Evolutionary conservation across 2,329 filamentous ascomycete species (phyloP), one percentile per base, ranked within the genome.

Genomic region (Colletotrichum coccodes): DNA sequence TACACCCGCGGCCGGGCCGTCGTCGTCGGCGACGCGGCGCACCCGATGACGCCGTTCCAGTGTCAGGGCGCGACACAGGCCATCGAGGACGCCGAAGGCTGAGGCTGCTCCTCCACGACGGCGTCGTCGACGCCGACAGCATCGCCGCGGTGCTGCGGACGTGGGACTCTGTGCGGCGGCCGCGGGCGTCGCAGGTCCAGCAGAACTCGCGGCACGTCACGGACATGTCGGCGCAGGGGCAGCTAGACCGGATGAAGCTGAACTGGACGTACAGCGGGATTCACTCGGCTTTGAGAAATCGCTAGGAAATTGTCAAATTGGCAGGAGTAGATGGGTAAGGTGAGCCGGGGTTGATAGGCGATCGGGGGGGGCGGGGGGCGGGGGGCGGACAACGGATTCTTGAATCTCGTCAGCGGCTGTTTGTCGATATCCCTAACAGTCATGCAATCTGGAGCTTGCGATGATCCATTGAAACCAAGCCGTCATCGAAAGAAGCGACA

Each of bases 1-100:
- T 82, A 79, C 79, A 77, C 79, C n/a, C 46, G 60, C 26, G 68
- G 68, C 9, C 49, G 65, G 4, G 62, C 65, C 12, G 57, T 73
- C 6, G 30, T 70, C 12, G 30, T 64, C 30, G 68, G 68, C 11
- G 68, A 70, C 58, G 68, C 68, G 3, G 68, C 68, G 26, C 68
- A 70, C 28, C 68, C 64, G 6, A 70, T 70, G 64, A 70, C 64
- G 40, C 68, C 68, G 5, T 67, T 68, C 47, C 68, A 68, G 16
- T 59, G 59, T 18, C 68, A 70, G 26, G 68, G 64, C 11, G 64
- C 68, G 26, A 63, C 64, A 18, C 59, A 68, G 47, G 68, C 68
- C 1, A 47, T 70, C 34, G 68, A 70, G 49, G 68, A 70, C 23
- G 68, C 68, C 2, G 68, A 68, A 21, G 68, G 58, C 0, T 70